Evolutionary conservation across 257 asterid genomes (phyloP), one percentile per base, ranked within the genome.

Genomic region (Solanum rostratum): DNA sequence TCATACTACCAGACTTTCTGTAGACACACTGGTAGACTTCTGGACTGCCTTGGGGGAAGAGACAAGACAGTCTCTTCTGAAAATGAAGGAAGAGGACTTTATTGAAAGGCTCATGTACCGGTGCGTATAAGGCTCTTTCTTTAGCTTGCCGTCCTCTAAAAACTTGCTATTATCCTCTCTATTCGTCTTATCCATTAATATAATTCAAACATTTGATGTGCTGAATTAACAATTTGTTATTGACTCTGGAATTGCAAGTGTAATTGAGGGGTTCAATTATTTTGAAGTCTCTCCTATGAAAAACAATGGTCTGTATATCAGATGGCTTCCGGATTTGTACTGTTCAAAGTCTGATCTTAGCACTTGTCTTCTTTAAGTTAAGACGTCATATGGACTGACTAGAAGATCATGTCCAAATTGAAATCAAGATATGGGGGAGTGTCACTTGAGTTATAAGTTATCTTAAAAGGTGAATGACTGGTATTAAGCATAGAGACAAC

Each of bases 21-120:
- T 97, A 79, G 97, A 94, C 90, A 94, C 98, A 82, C 88, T 97
- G 95, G 98, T 94, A 85, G 98, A 97, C 88, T 97, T 97, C 90
- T 97, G 98, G 99, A 91, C 99, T 59, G 99, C 99, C 20, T 96
- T 95, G 76, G 98, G 98, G 63, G 98, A 97, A 90, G 99, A 95
- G 89, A 95, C 99, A 60, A 94, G 93, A 41, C 97, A 86, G 46
- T 95, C 98, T 87, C 98, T 97, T 89, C 85, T 97, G 85, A 91
- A 95, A 91, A 94, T 97, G 98, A 97, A 97, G 91, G 99, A 97
- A 90, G 99, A 97, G 85, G 99, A 97, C 88, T 97, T 94, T 66
- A 94, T 95, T 80, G 99, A 97, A 88, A 90, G 98, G 89, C 98
- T 97, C 76, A 94, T 94, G 97, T 94, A 92, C 91, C 95, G 99